Percentiles rank a stretch among this genome's conserved stretches.
phyloP scores from a whole-genome alignment of 495 filamentous ascomycete species.

The Lichenothelia convexa region DNA sequence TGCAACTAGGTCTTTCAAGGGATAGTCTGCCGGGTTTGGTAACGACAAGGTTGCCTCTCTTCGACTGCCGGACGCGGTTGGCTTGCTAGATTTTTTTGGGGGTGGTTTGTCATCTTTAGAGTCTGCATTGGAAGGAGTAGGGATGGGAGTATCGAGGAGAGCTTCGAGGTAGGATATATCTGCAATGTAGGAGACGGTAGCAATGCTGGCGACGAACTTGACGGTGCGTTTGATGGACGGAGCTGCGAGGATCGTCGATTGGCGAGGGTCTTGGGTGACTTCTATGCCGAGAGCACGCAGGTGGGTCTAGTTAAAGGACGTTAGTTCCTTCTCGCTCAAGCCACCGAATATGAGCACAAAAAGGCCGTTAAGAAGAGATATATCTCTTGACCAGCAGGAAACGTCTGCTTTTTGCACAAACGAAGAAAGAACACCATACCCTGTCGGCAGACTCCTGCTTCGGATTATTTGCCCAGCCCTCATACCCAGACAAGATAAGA shows the following conservation, averaged over 20 bases:
- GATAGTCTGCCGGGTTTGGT: constrained; percentile 39
- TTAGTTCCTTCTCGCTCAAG: constrained; percentile 13
- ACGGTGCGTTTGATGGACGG: constrained; percentile 70
- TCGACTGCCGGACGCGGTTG: too few species aligned
- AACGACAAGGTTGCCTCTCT: too few species aligned
- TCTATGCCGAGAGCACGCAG: constrained; percentile 70
- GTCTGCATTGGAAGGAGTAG: constrained; percentile 36
- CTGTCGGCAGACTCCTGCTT: constrained; percentile 60
- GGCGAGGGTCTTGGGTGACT: constrained; percentile 52
- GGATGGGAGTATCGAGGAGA: constrained; percentile 40
- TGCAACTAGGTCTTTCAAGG: constrained; percentile 47
- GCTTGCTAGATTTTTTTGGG: too few species aligned
- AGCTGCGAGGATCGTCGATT: constrained; percentile 73
- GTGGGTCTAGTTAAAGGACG: constrained; percentile 37
- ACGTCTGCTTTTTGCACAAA: too few species aligned
- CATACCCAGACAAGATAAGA: constrained; percentile 60
- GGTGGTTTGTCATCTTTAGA: too few species aligned
- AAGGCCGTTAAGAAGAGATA: constrained; percentile 1
- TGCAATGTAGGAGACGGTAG: constrained; percentile 55
- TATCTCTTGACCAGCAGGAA: constrained; percentile 4
- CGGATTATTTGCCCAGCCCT: constrained; percentile 50
- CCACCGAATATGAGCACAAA: too few species aligned
- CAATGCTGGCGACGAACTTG: constrained; percentile 80
- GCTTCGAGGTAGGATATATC: constrained; percentile 62
- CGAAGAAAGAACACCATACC: constrained; percentile 31